These are phyloP conservation scores for Camellia lanceoleosa DNA, from an alignment of 148 eudicot genomes.

Conservation along the genomic window DNA sequence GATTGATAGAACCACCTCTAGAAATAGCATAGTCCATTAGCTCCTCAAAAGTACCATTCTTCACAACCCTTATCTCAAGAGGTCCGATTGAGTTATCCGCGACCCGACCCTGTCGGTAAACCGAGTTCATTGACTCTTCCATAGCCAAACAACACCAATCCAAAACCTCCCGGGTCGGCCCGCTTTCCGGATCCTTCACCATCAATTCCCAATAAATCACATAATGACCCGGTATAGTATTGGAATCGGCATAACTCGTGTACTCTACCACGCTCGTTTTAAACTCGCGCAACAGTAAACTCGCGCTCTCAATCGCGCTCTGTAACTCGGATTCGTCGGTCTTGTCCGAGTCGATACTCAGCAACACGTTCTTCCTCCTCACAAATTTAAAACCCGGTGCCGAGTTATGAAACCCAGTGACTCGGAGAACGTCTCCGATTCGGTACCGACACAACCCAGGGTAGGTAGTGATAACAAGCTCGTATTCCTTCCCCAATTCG, in stretches of 20 bases:
- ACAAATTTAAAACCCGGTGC: constrained; percentile 24
- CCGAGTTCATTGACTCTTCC: constrained; percentile 22
- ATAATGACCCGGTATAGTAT: constrained; percentile 21
- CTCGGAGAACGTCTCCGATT: constrained; percentile 24
- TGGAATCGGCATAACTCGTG: constrained; percentile 24
- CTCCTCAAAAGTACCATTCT: constrained; percentile 23
- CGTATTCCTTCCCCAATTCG: constrained; percentile 22
- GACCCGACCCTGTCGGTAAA: constrained; percentile 19
- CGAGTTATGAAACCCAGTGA: constrained; percentile 22
- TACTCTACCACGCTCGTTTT: constrained; percentile 18
- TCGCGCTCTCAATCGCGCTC: constrained; percentile 15
- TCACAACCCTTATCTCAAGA: constrained; percentile 20
- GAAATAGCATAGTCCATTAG: constrained; percentile 24
- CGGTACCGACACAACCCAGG: constrained; percentile 21
- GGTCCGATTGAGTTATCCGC: constrained; percentile 24
- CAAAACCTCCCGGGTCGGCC: constrained; percentile 7
- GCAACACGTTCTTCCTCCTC: constrained; percentile 14
- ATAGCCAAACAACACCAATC: constrained; percentile 17
- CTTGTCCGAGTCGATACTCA: constrained; percentile 25
- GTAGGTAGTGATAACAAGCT: constrained; percentile 19
- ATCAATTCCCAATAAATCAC: constrained; percentile 22
- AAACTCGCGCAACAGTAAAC: not conserved
- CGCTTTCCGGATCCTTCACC: constrained; percentile 11
- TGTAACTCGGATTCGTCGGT: constrained; percentile 25
- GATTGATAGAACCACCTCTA: constrained; percentile 22